A percentile compares a stretch with the other conserved stretches of the same genome.
Conservation (phyloP, 371 early-diverging fungal genomes). For the Paraphysoderma sedebokerense region DNA sequence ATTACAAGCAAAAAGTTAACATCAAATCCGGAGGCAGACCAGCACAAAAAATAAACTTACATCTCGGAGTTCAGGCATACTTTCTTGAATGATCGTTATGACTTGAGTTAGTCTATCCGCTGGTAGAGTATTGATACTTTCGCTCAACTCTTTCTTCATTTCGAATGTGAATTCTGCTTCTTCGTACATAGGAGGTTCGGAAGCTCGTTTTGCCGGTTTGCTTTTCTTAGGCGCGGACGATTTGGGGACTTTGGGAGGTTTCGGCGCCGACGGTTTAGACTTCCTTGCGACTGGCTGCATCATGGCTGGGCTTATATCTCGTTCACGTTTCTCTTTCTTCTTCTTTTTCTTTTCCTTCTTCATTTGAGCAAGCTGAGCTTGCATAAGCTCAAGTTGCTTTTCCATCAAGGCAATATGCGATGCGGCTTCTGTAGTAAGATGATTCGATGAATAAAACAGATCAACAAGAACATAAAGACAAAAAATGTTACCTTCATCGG, state of each 20-base stretch:
- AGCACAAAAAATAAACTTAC: slow-evolving; percentile 16
- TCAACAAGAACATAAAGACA: not conserved
- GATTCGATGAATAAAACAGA: not conserved
- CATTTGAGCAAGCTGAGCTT: slow-evolving; percentile 4
- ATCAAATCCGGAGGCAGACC: not conserved
- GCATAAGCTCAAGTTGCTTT: slow-evolving; percentile 7
- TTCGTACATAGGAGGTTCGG: slow-evolving; percentile 2
- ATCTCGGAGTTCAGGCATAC: slow-evolving; percentile 58
- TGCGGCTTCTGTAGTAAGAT: not conserved
- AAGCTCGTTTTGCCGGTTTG: slow-evolving; percentile 10
- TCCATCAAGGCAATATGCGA: not conserved
- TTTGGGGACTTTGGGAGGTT: not conserved
- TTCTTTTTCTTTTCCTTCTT: slow-evolving; percentile 4
- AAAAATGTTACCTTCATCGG: slow-evolving; percentile 12
- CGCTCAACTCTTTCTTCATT: slow-evolving; percentile 76
- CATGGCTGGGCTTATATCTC: not conserved
- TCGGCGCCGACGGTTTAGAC: not conserved
- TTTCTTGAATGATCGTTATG: slow-evolving; percentile 66
- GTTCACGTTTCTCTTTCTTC: not conserved
- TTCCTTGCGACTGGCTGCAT: not conserved
- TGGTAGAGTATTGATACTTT: slow-evolving; percentile 55
- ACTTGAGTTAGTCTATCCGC: slow-evolving; percentile 63
- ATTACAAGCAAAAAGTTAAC: slow-evolving; percentile 4
- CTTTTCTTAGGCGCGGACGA: slow-evolving; percentile 9
- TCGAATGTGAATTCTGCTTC: slow-evolving; percentile 50